Conservation (phyloP, 768 basidiomycete genomes). For the Steccherinum ochraceum region DNA sequence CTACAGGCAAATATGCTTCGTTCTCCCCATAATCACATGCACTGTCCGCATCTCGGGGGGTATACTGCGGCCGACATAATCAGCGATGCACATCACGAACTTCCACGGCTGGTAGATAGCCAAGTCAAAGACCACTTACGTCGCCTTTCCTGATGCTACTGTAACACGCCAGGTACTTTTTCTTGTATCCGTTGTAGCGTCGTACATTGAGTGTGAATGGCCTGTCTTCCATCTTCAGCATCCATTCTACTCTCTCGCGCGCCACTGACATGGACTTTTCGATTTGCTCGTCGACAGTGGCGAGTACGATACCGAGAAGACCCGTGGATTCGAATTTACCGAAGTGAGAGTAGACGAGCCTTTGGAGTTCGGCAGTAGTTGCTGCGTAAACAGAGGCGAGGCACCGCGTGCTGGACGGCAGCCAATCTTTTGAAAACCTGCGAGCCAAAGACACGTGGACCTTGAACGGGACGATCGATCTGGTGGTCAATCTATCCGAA, state of each 20-base stretch:
- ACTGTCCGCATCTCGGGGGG: too few species aligned
- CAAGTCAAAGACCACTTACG: too few species aligned
- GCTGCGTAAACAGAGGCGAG: constrained; percentile 32
- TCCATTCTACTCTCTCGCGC: constrained; percentile 36
- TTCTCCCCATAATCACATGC: too few species aligned
- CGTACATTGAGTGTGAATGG: constrained; percentile 40
- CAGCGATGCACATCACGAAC: constrained; percentile 6
- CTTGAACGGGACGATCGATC: constrained; percentile 54
- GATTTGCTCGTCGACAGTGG: constrained; percentile 43
- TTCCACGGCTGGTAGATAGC: too few species aligned
- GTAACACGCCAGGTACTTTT: constrained; percentile 17
- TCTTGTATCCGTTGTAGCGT: constrained; percentile 35
- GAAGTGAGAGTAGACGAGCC: constrained; percentile 43
- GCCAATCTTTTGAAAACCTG: constrained; percentile 40
- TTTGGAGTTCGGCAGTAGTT: constrained; percentile 31
- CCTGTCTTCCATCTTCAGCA: constrained; percentile 40
- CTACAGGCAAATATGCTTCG: too few species aligned
- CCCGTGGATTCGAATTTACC: constrained; percentile 41
- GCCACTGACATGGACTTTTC: constrained; percentile 33
- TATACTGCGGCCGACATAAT: too few species aligned
- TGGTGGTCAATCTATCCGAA: too few species aligned
- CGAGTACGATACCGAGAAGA: constrained; percentile 39
- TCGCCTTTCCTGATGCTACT: too few species aligned
- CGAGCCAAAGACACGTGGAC: constrained; percentile 45
- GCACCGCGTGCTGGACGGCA: constrained; percentile 34